Base-by-base conservation (phyloP, 148 eudicot genomes). In the Spergularia bocconei region DNA sequence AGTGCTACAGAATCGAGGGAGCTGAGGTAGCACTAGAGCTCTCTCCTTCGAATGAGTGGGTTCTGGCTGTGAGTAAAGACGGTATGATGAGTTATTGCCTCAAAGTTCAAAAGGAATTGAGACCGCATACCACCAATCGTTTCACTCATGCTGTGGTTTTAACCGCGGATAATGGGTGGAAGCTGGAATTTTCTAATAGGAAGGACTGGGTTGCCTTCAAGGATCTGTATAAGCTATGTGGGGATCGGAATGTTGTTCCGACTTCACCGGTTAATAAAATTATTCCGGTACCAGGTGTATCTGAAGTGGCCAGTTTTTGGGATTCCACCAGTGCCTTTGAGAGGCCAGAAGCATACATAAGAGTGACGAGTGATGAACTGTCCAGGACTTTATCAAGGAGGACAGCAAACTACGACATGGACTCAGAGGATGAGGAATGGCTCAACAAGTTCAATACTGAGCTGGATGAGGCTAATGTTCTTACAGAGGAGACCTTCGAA, bases 401-500 rank as follows among this genome's bases (percentile, higher is more conserved):
- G 75, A 80, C 83, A 64, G 84, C 89, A 25, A 89, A 70, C 80
- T 95, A 95, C 76, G 97, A 92, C 72, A 79, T 92, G 91, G 97
- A 90, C 76, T 84, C 83, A 21, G 93, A 89, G 50, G 98, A 92
- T 85, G 93, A 95, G 63, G 84, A 81, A 48, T 95, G 96, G 96
- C 84, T 95, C 38, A 74, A 55, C 55, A 82, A 88, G 70, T 76
- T 82, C 36, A 92, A 92, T 67, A 72, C 66, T 19, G 85, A 80
- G 52, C 47, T 74, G 19, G 88, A 75, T 56, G 57, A 16, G 36
- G 58, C 72, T 63, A 74, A 85, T 53, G 66, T 17, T 74, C 76
- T 91, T 29, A 81, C 93, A n/a, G 87, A 80, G 69, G 91, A 85
- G 52, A 85, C 29, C 13, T 92, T 92, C 79, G 98, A 95, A 80